phyloP scores from a whole-genome alignment of 2,329 filamentous ascomycete genomes.

The Bipolaris cookei region DNA sequence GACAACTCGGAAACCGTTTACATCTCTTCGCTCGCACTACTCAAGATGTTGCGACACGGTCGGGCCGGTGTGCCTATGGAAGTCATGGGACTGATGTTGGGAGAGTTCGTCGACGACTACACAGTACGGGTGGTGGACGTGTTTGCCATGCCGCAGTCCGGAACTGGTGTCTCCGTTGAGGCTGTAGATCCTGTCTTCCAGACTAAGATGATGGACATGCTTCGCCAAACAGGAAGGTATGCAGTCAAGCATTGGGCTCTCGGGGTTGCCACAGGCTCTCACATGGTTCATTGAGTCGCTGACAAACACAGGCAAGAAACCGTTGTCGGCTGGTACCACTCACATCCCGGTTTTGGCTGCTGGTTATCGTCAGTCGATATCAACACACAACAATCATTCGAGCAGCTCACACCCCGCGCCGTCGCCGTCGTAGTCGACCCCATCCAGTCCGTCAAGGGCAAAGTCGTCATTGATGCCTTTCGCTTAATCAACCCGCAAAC shows the following conservation, averaged over 20 bases:
- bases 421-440: constrained; percentile 98
- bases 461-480: constrained; percentile 99
- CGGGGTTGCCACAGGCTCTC: constrained; percentile 2
- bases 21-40: constrained; percentile 93
- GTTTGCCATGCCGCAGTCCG: constrained; percentile 98
- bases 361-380: constrained; percentile 99
- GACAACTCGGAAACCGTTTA: constrained; percentile 99
- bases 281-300: constrained; percentile 11
- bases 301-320: constrained; percentile 76
- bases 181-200: constrained; percentile 98
- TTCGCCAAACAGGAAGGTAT: constrained; percentile 93
- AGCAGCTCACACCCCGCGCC: constrained; percentile 94
- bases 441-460: constrained; percentile 99
- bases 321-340: constrained; percentile 99
- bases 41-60: constrained; percentile 99
- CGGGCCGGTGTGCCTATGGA: constrained; percentile 99
- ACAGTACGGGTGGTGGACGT: constrained; percentile 98
- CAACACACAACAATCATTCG: constrained; percentile 99
- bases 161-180: constrained; percentile 97
- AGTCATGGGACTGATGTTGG: constrained; percentile 99
- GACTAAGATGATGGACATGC: constrained; percentile 99
- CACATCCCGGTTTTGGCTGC: constrained; percentile 97
- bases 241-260: background rate
- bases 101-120: constrained; percentile 98
- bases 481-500: constrained; percentile 97